Evolutionary conservation across 768 basidiomycete genomes (phyloP), one percentile per base, ranked within the genome.

Genomic region (Leccinum aurantiacum): DNA sequence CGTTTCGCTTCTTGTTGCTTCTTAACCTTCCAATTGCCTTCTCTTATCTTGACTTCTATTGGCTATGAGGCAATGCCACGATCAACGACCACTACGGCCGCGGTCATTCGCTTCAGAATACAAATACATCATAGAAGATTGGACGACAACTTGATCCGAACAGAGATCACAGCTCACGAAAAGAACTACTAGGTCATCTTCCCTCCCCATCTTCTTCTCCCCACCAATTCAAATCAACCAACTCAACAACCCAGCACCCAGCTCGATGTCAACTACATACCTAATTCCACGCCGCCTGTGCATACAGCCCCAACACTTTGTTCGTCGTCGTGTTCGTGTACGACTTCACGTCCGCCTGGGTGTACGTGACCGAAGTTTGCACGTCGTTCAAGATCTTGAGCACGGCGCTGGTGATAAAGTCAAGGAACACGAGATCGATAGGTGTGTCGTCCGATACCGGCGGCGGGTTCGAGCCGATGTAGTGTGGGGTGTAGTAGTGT

Each of bases 351-450:
- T 92, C 86, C 11, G 75, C 66, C 0, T 68, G 65, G 2, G 82
- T 80, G 66, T 82, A 91, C 3, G 67, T 77, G 71, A 76, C 82
- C 27, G 62, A 67, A 5, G 49, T 79, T 74, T 88, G 85, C 24
- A 87, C 67, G 1, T 53, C 35, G 65, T 93, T 93, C 54, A 92
- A 68, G 31, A 83, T 80, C 5, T 62, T 38, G 59, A 90, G 61
- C 29, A 89, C 67, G 60, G 82, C 75, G 6, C 65, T 56, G 66
- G 80, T 75, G 67, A 91, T 84, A 71, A 91, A 93, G 70, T 87
- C 78, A 51, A 88, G 72, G 70, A 92, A 93, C 35, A 93, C 86
- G 22, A 93, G 79, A 65, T 93, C 91, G 61, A 93, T 79, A 0
- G 75, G 75, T 0, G 83, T 78, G 56, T 79, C 76, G 57, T 76